A percentile compares a stretch with the other conserved stretches of the same genome.
These are phyloP conservation scores for Colletotrichum kahawae DNA, from an alignment of 2,329 filamentous ascomycete genomes.

Conservation along the genomic window DNA sequence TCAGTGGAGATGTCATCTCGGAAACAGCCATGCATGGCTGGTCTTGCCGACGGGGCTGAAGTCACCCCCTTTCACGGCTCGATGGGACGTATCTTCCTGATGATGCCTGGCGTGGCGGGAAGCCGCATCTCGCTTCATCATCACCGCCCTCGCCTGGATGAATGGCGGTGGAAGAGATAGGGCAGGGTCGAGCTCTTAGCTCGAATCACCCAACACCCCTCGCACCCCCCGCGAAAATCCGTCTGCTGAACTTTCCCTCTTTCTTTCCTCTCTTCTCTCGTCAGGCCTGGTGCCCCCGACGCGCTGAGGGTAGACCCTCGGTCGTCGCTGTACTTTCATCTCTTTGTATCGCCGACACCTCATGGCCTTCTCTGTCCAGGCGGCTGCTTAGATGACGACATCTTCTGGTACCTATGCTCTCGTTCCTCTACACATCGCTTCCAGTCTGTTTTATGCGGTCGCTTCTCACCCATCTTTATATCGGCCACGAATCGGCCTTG, in stretches of 20 bases:
- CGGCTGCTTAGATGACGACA: background rate
- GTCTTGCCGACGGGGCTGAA: background rate
- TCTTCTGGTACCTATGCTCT: background rate
- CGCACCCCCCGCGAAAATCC: background rate
- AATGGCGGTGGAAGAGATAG: background rate
- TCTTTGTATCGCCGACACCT: background rate
- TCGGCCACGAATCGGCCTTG: background rate
- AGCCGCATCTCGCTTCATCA: background rate
- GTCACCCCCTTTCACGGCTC: background rate
- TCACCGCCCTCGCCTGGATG: background rate
- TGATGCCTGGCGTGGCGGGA: background rate
- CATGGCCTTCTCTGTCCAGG: background rate
- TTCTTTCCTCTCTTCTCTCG: background rate
- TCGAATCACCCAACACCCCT: background rate
- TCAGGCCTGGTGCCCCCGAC: background rate
- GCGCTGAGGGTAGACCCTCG: background rate
- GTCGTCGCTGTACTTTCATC: background rate
- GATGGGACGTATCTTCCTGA: background rate
- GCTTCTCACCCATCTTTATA: background rate
- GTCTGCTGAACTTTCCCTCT: background rate
- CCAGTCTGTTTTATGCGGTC: background rate
- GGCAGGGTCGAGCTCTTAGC: background rate
- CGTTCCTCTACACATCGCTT: background rate
- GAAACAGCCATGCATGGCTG: background rate
- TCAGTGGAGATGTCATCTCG: background rate